Percentiles rank a stretch among this genome's conserved stretches.
These are phyloP conservation scores for Chenopodium suecicum DNA, from an alignment of 148 eudicot genomes.

Conservation along the genomic window DNA sequence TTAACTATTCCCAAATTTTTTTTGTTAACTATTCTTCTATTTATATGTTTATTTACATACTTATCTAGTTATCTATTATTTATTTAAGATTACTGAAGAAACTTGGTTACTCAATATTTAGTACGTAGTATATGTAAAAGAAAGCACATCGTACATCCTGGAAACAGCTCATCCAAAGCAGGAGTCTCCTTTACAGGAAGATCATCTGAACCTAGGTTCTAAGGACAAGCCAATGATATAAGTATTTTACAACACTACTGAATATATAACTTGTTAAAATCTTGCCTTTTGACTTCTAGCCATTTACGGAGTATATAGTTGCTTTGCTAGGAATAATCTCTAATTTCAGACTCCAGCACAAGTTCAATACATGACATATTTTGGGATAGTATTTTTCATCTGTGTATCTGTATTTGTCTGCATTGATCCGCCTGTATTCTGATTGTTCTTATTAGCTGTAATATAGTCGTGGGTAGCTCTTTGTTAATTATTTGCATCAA, in stretches of 20 bases:
- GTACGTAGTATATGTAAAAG: not conserved
- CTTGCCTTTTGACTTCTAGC: not conserved
- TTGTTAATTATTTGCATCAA: too few species aligned
- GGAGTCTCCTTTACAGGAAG: not conserved
- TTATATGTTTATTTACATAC: not conserved
- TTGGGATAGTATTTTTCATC: too few species aligned
- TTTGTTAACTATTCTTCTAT: too few species aligned
- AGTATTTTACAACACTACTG: not conserved
- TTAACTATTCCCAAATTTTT: not conserved
- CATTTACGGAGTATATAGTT: not conserved
- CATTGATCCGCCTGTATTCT: too few species aligned
- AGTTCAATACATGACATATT: not conserved
- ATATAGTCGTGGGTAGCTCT: too few species aligned
- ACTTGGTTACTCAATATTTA: not conserved
- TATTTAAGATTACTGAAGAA: not conserved
- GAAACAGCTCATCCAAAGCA: not conserved
- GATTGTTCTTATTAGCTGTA: too few species aligned
- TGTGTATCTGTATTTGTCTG: too few species aligned
- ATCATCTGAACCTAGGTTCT: not conserved
- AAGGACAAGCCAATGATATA: not conserved
- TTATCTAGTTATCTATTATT: not conserved
- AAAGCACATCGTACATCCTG: not conserved
- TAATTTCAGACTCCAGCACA: not conserved
- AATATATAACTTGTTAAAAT: not conserved
- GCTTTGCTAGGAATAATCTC: not conserved